These are phyloP conservation scores for Ascochyta pisi DNA, from an alignment of 2,329 filamentous ascomycete species.

Conservation along the genomic window DNA sequence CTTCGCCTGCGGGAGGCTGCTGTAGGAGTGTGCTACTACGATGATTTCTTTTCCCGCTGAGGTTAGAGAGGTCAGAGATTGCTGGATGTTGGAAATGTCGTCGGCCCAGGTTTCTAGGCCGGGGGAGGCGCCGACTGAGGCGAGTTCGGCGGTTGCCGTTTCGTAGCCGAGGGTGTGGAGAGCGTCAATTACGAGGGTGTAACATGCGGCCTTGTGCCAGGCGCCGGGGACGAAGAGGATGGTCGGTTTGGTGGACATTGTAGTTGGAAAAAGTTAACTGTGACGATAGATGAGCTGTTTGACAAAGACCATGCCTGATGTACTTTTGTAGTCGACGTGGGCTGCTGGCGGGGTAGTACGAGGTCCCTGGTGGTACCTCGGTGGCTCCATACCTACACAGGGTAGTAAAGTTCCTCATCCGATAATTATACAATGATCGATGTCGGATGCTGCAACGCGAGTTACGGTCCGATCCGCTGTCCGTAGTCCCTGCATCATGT, in stretches of 20 bases:
- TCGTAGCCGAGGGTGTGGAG: neutral
- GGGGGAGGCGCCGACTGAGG: neutral
- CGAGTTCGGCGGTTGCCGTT: neutral
- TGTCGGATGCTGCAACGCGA: constrained; percentile 5
- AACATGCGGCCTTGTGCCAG: constrained; percentile 8
- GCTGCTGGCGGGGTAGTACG: neutral
- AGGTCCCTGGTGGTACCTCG: neutral
- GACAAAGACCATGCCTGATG: no score
- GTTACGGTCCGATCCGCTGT: constrained; percentile 12
- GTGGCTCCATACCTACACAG: neutral
- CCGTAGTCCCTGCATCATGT: constrained; percentile 1
- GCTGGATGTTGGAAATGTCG: neutral
- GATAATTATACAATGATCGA: neutral
- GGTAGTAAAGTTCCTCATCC: neutral
- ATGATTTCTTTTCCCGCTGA: neutral
- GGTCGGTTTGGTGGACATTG: constrained; percentile 3
- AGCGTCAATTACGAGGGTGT: neutral
- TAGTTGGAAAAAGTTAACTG: neutral
- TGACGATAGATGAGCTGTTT: no score
- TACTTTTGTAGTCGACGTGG: neutral
- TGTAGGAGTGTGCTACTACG: constrained; percentile 2
- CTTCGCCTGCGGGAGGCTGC: constrained; percentile 3
- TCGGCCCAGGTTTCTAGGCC: neutral
- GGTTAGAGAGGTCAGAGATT: neutral
- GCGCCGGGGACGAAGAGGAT: constrained; percentile 14